These are phyloP conservation scores for Gamsiella multidivaricata DNA, from an alignment of 192 early-diverging fungal genomes.

Conservation along the genomic window DNA sequence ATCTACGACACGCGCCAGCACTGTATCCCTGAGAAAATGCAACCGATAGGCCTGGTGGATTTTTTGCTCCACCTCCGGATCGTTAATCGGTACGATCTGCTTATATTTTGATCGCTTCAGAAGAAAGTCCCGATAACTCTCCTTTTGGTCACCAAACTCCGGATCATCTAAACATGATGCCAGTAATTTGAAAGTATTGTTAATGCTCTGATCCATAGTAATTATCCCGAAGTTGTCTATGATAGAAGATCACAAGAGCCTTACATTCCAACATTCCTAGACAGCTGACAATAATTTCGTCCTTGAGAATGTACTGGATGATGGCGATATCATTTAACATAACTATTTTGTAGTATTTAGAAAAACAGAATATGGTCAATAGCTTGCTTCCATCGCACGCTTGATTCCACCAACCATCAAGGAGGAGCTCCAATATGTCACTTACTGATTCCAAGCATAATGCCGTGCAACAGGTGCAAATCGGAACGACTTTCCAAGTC, in stretches of 20 bases:
- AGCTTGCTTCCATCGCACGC: too few relatives aligned
- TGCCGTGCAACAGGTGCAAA: slow-evolving; percentile 77
- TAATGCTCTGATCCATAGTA: too few relatives aligned
- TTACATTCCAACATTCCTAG: slow-evolving; percentile 91
- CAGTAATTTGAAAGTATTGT: too few relatives aligned
- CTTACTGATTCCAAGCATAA: slow-evolving; percentile 82
- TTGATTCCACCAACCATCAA: too few relatives aligned
- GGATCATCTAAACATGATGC: slow-evolving; percentile 89
- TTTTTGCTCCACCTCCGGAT: slow-evolving; percentile 74
- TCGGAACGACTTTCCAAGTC: slow-evolving; percentile 82
- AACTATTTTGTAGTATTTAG: slow-evolving; percentile 53
- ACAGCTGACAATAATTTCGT: slow-evolving; percentile 77
- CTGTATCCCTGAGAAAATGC: slow-evolving; percentile 89
- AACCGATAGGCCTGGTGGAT: slow-evolving; percentile 90
- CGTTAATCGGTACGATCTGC: slow-evolving; percentile 83
- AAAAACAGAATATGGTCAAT: too few relatives aligned
- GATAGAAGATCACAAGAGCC: slow-evolving; percentile 13
- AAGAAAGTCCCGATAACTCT: slow-evolving; percentile 82
- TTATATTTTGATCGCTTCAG: slow-evolving; percentile 68
- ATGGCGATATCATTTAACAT: slow-evolving; percentile 83
- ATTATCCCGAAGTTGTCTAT: background rate
- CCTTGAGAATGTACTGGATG: slow-evolving; percentile 78
- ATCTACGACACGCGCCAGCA: slow-evolving; percentile 80
- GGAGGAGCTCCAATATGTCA: background rate
- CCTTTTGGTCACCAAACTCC: slow-evolving; percentile 73